These are phyloP conservation scores for Coemansia sp. DNA, from an alignment of 192 early-diverging fungal genomes.

Conservation along the genomic window DNA sequence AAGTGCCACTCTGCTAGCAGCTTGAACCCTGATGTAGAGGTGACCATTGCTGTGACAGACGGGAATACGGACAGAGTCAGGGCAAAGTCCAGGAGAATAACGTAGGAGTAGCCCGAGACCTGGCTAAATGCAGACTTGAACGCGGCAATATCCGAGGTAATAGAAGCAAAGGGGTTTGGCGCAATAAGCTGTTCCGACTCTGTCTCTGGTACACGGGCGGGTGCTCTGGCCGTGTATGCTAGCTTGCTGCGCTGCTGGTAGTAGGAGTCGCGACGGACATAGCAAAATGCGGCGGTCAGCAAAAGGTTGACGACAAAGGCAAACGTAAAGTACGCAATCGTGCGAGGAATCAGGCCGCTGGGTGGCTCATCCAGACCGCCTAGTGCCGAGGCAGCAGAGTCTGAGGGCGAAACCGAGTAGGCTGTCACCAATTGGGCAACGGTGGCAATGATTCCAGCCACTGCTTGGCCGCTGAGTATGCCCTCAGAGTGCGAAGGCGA, in stretches of 20 bases:
- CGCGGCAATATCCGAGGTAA: slow-evolving; percentile 13
- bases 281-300: slow-evolving; percentile 32
- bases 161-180: background rate
- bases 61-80: slow-evolving; percentile 75
- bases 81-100: slow-evolving; percentile 60
- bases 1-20: slow-evolving; percentile 63
- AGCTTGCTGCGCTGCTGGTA: slow-evolving; percentile 44
- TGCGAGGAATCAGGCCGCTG: slow-evolving; percentile 25
- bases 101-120: slow-evolving; percentile 53
- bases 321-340: slow-evolving; percentile 51
- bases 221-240: slow-evolving; percentile 7
- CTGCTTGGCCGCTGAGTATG: slow-evolving; percentile 65
- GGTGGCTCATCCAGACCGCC: background rate
- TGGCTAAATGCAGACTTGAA: slow-evolving; percentile 42
- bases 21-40: slow-evolving; percentile 42
- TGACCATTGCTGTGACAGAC: slow-evolving; percentile 69
- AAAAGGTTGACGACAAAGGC: slow-evolving; percentile 33
- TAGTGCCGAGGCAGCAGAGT: background rate
- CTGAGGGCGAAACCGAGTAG: slow-evolving; percentile 29
- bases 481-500: slow-evolving; percentile 68
- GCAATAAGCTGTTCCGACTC: slow-evolving; percentile 32
- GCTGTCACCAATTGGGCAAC: slow-evolving; percentile 64
- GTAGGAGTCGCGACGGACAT: slow-evolving; percentile 32
- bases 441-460: slow-evolving; percentile 68
- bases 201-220: slow-evolving; percentile 1